These are phyloP conservation scores for Diaporthe vaccinii DNA, from an alignment of 2,329 filamentous ascomycete genomes.

Conservation along the genomic window DNA sequence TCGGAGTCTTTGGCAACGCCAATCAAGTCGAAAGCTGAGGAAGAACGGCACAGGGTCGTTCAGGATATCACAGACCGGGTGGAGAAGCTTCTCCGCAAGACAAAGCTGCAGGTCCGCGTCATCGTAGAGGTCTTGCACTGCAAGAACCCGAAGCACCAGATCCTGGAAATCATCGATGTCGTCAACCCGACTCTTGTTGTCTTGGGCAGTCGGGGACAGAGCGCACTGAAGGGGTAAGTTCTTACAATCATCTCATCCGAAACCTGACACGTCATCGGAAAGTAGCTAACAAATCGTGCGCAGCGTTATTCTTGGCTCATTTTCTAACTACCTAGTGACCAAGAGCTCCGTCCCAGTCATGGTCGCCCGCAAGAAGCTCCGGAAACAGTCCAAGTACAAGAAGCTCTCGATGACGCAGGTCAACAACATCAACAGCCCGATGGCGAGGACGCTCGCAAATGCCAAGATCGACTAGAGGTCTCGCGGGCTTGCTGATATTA, in stretches of 20 bases:
- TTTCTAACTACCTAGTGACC: conserved; percentile 96
- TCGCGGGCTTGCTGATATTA: not conserved
- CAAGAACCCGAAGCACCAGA: conserved; percentile 96
- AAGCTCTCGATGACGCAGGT: conserved; percentile 78
- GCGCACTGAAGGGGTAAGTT: conserved; percentile 90
- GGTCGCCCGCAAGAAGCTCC: conserved; percentile 91
- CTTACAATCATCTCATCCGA: conserved; percentile 4
- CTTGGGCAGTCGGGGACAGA: conserved; percentile 90
- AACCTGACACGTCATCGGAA: conserved; percentile 5
- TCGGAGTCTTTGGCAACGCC: conserved; percentile 26
- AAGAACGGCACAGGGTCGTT: conserved; percentile 85
- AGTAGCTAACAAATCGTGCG: conserved; percentile 48
- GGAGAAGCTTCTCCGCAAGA: conserved; percentile 89
- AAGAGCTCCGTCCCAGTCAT: conserved; percentile 98
- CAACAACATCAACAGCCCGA: conserved; percentile 84
- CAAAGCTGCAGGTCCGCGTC: conserved; percentile 89
- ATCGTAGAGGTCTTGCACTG: conserved; percentile 98
- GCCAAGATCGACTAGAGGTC: conserved; percentile 75
- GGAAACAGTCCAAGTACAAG: conserved; percentile 88
- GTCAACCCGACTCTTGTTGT: conserved; percentile 93
- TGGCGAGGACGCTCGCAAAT: conserved; percentile 74
- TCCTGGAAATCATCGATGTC: conserved; percentile 96
- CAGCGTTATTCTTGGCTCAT: conserved; percentile 93
- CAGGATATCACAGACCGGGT: conserved; percentile 87
- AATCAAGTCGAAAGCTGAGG: conserved; percentile 69